Percentiles rank a stretch among this genome's conserved stretches.
phyloP scores from a whole-genome alignment of 192 early-diverging fungal genomes.

The Backusella luteola region DNA sequence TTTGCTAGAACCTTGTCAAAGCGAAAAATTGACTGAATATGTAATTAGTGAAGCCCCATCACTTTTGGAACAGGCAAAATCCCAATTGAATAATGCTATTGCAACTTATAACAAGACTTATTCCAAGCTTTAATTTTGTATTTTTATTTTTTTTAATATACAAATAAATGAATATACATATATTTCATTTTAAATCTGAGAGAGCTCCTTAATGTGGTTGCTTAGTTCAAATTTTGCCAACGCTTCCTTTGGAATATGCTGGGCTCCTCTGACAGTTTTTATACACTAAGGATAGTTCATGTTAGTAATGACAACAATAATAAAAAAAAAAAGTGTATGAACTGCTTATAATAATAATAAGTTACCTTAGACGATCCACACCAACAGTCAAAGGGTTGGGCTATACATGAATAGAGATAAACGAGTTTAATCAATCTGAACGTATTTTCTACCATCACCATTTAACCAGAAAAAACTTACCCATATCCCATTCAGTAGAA shows the following conservation, averaged over 20 bases:
- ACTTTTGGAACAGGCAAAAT: not conserved
- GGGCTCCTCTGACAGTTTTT: conserved; percentile 50
- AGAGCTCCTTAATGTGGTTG: conserved; percentile 47
- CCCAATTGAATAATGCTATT: not conserved
- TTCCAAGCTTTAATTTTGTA: not conserved
- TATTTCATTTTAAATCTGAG: not conserved
- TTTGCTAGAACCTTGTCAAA: not conserved
- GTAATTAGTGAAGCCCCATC: not conserved
- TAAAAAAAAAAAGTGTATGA: not conserved
- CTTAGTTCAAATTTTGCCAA: conserved; percentile 45
- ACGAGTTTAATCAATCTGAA: not conserved
- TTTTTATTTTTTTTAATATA: not conserved
- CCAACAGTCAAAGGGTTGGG: conserved; percentile 59
- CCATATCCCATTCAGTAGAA: conserved; percentile 67
- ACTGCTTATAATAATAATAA: not conserved
- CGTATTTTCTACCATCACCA: too few species aligned
- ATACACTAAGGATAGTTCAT: conserved; percentile 37
- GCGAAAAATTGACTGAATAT: not conserved
- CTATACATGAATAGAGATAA: conserved; percentile 8
- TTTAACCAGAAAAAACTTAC: conserved; percentile 11
- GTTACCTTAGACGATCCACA: conserved; percentile 44
- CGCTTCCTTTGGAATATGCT: conserved; percentile 36
- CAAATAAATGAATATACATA: not conserved
- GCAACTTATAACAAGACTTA: not conserved
- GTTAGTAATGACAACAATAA: not conserved